Evolutionary conservation across 73 alveolate genomes (phyloP).

Genomic region (Uronychia setigera): DNA sequence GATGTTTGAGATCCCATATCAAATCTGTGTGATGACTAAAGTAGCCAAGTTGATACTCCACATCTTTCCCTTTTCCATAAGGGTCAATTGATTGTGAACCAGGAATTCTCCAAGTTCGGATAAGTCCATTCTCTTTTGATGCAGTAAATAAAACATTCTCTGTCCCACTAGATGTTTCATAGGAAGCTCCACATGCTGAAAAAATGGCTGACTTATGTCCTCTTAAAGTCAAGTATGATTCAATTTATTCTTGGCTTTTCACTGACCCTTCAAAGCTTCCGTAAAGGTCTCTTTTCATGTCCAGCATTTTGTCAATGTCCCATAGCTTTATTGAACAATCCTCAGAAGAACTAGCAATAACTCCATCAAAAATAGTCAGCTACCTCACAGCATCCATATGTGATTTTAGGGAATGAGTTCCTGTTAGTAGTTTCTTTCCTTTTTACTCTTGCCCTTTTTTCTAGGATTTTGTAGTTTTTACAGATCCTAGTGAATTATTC

Average conservation of each 20-base stretch:
- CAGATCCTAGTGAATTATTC: background rate
- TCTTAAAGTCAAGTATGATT: conserved; percentile 81
- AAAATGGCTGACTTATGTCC: conserved; percentile 77
- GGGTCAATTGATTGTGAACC: conserved; percentile 31
- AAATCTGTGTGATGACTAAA: conserved; percentile 65
- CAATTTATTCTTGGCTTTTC: conserved; percentile 14
- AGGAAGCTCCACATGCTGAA: background rate
- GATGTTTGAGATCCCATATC: conserved; percentile 88
- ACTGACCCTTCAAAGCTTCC: background rate
- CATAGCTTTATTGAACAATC: conserved; percentile 74
- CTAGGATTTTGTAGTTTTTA: background rate
- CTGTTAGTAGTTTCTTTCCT: background rate
- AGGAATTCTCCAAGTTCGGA: conserved; percentile 81
- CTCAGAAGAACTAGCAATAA: conserved; percentile 64
- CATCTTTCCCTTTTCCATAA: conserved; percentile 66
- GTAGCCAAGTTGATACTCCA: conserved; percentile 51
- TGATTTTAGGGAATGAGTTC: background rate
- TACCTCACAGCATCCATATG: conserved; percentile 10
- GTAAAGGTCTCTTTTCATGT: background rate
- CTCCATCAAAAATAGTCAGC: background rate
- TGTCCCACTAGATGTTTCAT: background rate
- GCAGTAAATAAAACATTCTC: conserved; percentile 55
- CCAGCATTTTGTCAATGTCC: conserved; percentile 47
- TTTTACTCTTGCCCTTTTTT: background rate
- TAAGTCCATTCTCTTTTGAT: conserved; percentile 78